Conservation (phyloP, 108 stramenopile species). For the Pseudonitzschia delicatissima region DNA sequence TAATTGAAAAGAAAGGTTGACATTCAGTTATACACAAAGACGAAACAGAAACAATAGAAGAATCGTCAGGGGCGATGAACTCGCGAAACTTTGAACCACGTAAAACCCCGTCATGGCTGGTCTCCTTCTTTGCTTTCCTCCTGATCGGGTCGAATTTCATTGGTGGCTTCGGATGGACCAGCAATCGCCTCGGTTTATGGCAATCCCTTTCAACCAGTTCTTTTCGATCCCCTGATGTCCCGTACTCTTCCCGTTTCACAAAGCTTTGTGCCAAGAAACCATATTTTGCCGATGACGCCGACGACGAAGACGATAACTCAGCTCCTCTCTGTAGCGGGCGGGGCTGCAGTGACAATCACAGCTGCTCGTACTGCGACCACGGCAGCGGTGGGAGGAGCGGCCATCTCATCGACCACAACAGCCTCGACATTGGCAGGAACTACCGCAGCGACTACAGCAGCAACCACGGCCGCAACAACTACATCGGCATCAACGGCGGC, state of each 20-base stretch:
- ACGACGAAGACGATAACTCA: constrained; percentile 9
- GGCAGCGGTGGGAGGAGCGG: not conserved
- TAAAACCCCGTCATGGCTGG: too few relatives aligned
- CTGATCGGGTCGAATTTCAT: too few relatives aligned
- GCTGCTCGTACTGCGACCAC: not conserved
- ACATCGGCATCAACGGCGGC: not conserved
- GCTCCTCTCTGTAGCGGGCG: not conserved
- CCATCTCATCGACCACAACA: not conserved
- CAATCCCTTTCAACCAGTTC: not conserved
- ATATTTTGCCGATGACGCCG: not conserved
- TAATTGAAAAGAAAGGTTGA: too few relatives aligned
- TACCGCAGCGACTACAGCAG: not conserved
- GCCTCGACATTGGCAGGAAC: not conserved
- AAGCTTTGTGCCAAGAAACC: not conserved
- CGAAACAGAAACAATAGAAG: too few relatives aligned
- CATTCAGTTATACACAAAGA: too few relatives aligned
- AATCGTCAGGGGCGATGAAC: too few relatives aligned
- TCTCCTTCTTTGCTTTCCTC: too few relatives aligned
- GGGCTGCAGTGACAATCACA: not conserved
- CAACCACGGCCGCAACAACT: not conserved
- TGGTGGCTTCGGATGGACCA: too few relatives aligned
- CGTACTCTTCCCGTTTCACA: not conserved
- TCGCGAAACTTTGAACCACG: too few relatives aligned
- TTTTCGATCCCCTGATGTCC: not conserved
- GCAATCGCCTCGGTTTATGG: too few relatives aligned